These are phyloP conservation scores for Hymenoscyphus fraxineus DNA, from an alignment of 2,329 filamentous ascomycete genomes.

Conservation along the genomic window DNA sequence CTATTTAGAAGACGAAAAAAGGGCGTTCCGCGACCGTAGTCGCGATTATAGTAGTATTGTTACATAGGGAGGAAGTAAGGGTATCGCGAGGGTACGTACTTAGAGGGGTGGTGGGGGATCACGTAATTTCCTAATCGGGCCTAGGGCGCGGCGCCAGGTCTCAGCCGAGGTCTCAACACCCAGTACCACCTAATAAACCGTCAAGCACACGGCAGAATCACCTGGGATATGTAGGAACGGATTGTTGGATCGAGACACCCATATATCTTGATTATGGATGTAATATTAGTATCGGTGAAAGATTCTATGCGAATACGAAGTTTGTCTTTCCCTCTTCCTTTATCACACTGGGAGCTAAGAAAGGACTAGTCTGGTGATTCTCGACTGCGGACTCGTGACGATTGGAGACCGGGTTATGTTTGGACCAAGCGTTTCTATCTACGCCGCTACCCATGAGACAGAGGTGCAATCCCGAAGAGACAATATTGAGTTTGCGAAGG, in stretches of 20 bases:
- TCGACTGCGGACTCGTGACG: constrained; percentile 68
- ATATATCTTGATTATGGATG: constrained; percentile 63
- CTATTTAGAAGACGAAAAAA: too few relatives aligned
- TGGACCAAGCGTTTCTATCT: constrained; percentile 68
- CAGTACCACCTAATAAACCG: too few relatives aligned
- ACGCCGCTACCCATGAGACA: constrained; percentile 67
- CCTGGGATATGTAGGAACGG: constrained; percentile 48
- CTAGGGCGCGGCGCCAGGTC: too few relatives aligned
- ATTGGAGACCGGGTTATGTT: constrained; percentile 40
- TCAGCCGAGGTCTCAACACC: too few relatives aligned
- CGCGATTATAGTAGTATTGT: too few relatives aligned
- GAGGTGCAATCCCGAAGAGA: constrained; percentile 51
- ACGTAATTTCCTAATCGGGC: too few relatives aligned
- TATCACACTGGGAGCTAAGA: neutral
- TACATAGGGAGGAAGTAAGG: too few relatives aligned
- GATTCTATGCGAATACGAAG: constrained; percentile 63
- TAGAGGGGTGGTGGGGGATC: too few relatives aligned
- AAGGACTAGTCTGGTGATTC: constrained; percentile 36
- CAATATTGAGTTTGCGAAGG: constrained; percentile 44
- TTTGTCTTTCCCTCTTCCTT: constrained; percentile 14
- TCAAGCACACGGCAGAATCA: constrained; percentile 49
- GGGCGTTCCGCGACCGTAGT: too few relatives aligned
- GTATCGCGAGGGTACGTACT: too few relatives aligned
- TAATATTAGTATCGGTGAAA: constrained; percentile 58
- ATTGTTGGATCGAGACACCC: constrained; percentile 57